These are phyloP conservation scores for Eleusine coracana DNA, from an alignment of 176 grass and related monocot species.

Conservation along the genomic window DNA sequence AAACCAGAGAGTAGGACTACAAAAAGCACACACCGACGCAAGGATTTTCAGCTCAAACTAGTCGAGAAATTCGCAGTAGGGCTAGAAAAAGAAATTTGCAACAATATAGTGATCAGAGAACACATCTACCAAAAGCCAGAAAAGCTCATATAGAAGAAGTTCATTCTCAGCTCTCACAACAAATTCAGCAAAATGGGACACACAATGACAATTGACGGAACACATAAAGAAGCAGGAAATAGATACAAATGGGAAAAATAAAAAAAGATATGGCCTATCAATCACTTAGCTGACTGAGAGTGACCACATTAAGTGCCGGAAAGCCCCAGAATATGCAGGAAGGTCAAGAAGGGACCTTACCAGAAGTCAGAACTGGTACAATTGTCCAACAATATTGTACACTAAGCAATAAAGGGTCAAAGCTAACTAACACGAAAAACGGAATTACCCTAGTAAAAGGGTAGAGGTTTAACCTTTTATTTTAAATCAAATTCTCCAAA, in stretches of 20 bases:
- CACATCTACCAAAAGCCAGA: neutral
- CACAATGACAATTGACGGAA: too few relatives aligned
- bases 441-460: neutral
- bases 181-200: conserved; percentile 6
- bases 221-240: neutral
- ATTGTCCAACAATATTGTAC: neutral
- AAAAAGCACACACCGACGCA: too few relatives aligned
- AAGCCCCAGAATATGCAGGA: conserved; percentile 1
- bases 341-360: conserved; percentile 14
- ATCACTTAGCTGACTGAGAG: conserved; percentile 36
- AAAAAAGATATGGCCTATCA: conserved; percentile 20
- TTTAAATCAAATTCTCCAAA: neutral
- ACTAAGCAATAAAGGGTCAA: neutral
- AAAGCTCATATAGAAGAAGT: neutral
- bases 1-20: too few relatives aligned
- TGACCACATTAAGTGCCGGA: conserved; percentile 36
- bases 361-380: too few relatives aligned
- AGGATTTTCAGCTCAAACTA: too few relatives aligned
- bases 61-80: too few relatives aligned
- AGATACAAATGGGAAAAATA: neutral
- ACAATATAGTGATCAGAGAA: too few relatives aligned
- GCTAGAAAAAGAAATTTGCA: too few relatives aligned
- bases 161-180: neutral
- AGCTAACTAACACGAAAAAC: neutral
- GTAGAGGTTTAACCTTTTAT: neutral